These are phyloP conservation scores for Euphorbia pulcherrima DNA, from an alignment of 345 rosid species.

Conservation along the genomic window DNA sequence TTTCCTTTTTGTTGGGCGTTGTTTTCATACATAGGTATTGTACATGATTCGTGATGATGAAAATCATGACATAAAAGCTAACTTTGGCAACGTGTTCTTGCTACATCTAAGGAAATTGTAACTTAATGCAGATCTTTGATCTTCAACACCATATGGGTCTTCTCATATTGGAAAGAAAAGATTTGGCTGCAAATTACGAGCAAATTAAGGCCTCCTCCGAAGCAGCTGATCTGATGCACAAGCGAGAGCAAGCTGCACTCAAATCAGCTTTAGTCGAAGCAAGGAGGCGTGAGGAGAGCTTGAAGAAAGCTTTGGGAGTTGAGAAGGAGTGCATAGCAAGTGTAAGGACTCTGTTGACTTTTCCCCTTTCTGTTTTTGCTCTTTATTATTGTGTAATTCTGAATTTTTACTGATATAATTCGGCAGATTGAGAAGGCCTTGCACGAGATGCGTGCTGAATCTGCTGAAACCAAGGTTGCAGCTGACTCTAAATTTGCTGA, in stretches of 20 bases:
- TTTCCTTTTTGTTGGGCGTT: too few species aligned
- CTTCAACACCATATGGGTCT: constrained; percentile 97
- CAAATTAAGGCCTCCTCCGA: constrained; percentile 64
- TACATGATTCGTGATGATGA: background rate
- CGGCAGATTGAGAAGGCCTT: constrained; percentile 80
- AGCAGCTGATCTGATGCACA: constrained; percentile 53
- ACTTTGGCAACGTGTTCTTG: background rate
- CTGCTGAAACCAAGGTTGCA: constrained; percentile 84
- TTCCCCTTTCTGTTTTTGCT: background rate
- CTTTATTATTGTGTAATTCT: constrained; percentile 5
- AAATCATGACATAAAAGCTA: background rate
- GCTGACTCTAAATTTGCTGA: constrained; percentile 65
- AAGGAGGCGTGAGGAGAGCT: constrained; percentile 66
- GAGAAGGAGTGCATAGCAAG: constrained; percentile 84
- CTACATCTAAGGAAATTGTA: background rate
- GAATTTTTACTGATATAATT: constrained; percentile 15
- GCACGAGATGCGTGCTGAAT: constrained; percentile 94
- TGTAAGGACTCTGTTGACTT: constrained; percentile 40
- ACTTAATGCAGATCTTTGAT: constrained; percentile 45
- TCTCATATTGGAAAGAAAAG: constrained; percentile 70
- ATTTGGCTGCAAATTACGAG: constrained; percentile 53
- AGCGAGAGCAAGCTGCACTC: constrained; percentile 61
- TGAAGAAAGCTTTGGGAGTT: constrained; percentile 79
- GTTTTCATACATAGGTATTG: too few species aligned
- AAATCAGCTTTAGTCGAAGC: constrained; percentile 64